Evolutionary conservation across 2,329 filamentous ascomycete genomes (phyloP).

Genomic region (Intubia oerlemansii): DNA sequence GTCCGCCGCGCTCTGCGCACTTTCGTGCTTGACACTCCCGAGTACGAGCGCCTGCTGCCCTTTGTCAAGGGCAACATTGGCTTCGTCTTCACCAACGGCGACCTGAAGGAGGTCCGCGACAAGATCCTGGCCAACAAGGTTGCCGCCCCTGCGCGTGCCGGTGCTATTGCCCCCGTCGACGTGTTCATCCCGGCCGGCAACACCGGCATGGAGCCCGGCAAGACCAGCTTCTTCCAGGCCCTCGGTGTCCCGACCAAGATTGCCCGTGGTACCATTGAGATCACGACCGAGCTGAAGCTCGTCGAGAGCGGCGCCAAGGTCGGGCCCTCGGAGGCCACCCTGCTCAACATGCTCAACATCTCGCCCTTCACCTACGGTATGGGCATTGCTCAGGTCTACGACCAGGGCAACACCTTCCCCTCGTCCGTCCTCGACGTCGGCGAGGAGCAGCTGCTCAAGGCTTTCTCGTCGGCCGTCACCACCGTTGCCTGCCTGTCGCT

Average conservation of each 20-base stretch:
- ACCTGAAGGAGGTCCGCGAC: constrained; percentile 81
- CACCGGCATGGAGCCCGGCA: constrained; percentile 99
- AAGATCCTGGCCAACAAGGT: constrained; percentile 95
- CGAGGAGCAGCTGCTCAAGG: constrained; percentile 79
- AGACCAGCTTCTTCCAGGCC: constrained; percentile 99
- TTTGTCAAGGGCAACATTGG: constrained; percentile 95
- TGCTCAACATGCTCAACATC: constrained; percentile 99
- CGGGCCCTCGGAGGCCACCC: constrained; percentile 93
- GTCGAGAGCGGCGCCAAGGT: constrained; percentile 85
- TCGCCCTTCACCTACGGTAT: constrained; percentile 99
- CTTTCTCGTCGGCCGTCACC: constrained; percentile 60
- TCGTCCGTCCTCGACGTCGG: constrained; percentile 75
- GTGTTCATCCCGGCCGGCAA: constrained; percentile 95
- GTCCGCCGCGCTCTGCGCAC: constrained; percentile 95
- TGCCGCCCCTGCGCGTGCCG: constrained; percentile 90
- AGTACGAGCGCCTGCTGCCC: constrained; percentile 95
- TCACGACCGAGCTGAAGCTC: constrained; percentile 93
- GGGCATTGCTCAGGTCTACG: constrained; percentile 90
- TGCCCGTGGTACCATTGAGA: constrained; percentile 99
- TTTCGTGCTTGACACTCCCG: constrained; percentile 73
- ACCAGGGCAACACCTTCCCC: constrained; percentile 84
- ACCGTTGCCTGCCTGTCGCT: constrained; percentile 84
- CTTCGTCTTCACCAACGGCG: constrained; percentile 98
- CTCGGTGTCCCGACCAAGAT: constrained; percentile 99
- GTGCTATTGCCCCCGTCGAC: constrained; percentile 82